Conservation (phyloP, 2,329 filamentous ascomycete genomes). For the Phoma sp. region DNA sequence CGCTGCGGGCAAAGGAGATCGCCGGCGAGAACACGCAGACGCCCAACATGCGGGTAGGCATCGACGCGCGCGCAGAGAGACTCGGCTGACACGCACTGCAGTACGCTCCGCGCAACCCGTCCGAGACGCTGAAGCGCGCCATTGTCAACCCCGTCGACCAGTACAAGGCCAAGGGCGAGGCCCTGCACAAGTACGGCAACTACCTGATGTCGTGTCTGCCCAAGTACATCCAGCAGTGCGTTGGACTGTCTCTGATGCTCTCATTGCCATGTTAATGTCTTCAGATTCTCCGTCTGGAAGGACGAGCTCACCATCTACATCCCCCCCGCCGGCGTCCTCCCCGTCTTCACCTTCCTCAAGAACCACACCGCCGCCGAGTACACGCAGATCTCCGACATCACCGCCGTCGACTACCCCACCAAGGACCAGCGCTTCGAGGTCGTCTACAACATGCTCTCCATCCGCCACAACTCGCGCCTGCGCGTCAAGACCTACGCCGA, state of each 20-base stretch:
- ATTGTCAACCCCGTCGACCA: slow-evolving; percentile 93
- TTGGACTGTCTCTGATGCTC: neutral
- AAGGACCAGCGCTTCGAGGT: slow-evolving; percentile 96
- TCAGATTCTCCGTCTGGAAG: slow-evolving; percentile 96
- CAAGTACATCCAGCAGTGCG: slow-evolving; percentile 91
- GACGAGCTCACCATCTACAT: slow-evolving; percentile 97
- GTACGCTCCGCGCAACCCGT: slow-evolving; percentile 53
- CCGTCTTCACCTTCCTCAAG: slow-evolving; percentile 93
- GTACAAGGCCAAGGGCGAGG: slow-evolving; percentile 84
- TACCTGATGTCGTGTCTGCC: slow-evolving; percentile 97
- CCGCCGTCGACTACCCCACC: slow-evolving; percentile 94
- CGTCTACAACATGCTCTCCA: slow-evolving; percentile 95
- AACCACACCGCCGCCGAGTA: slow-evolving; percentile 97
- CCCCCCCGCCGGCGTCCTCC: slow-evolving; percentile 83
- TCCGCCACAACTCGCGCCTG: slow-evolving; percentile 95
- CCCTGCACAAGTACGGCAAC: slow-evolving; percentile 91
- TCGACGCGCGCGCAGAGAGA: neutral
- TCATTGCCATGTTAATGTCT: neutral
- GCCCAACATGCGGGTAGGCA: slow-evolving; percentile 56
- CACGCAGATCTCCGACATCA: slow-evolving; percentile 91
- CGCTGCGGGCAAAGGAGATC: slow-evolving; percentile 54
- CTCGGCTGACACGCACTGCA: slow-evolving; percentile 35
- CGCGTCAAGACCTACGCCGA: slow-evolving; percentile 99
- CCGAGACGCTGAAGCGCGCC: slow-evolving; percentile 72
- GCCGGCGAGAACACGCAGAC: slow-evolving; percentile 51